Percentiles rank a stretch among this genome's conserved stretches.
Evolutionary conservation across 257 asterid genomes (phyloP).

Genomic region (Leonotis leonurus): DNA sequence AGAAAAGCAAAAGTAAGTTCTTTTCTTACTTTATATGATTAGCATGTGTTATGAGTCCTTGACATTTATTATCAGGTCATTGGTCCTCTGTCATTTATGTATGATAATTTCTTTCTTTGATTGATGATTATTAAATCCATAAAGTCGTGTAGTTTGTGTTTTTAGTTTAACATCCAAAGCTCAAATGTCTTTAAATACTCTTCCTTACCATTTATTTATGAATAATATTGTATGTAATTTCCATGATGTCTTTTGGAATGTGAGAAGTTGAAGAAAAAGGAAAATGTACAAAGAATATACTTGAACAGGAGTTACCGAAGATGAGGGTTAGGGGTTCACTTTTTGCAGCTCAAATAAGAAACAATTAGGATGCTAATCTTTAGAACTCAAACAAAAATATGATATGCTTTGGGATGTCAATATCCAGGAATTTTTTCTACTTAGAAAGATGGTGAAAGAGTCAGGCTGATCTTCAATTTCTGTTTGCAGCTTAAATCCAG

Average conservation of each 20-base stretch:
- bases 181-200: background rate
- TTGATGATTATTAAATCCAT: conserved; percentile 1
- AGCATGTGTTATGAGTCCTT: background rate
- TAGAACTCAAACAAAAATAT: background rate
- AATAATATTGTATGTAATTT: background rate
- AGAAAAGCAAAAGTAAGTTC: conserved; percentile 38
- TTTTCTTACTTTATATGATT: background rate
- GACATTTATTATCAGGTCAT: background rate
- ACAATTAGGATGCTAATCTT: background rate
- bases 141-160: background rate
- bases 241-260: background rate
- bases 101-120: background rate
- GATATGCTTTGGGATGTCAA: background rate
- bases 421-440: background rate
- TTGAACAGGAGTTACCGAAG: background rate
- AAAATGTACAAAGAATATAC: background rate
- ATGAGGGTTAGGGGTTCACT: background rate
- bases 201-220: background rate
- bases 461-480: background rate
- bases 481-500: conserved; percentile 38
- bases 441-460: background rate
- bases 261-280: background rate
- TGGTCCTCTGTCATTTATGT: background rate
- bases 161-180: background rate
- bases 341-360: background rate